phyloP scores from a whole-genome alignment of 2,329 filamentous ascomycete genomes.

The Alternaria burnsii region DNA sequence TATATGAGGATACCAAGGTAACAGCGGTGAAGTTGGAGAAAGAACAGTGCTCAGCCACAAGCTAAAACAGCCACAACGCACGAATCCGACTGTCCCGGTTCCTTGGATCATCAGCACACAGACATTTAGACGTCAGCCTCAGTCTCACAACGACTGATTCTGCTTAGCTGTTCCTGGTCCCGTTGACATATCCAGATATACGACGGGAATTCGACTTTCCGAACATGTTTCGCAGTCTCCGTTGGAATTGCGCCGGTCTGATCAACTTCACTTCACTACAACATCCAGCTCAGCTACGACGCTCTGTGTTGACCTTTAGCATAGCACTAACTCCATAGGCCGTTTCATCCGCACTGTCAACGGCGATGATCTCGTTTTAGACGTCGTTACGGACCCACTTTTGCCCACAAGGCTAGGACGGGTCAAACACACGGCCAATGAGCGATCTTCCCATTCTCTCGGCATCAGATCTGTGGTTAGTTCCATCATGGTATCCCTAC shows the following conservation, averaged over 20 bases:
- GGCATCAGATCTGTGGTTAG: slow-evolving; percentile 20
- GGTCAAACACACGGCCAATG: slow-evolving; percentile 21
- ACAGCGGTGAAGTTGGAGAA: slow-evolving; percentile 25
- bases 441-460: slow-evolving; percentile 8
- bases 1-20: neutral
- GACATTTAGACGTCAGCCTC: slow-evolving; percentile 22
- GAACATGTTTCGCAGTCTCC: slow-evolving; percentile 20
- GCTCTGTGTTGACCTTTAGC: slow-evolving; percentile 12
- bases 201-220: slow-evolving; percentile 30
- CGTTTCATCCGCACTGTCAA: neutral
- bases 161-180: slow-evolving; percentile 21
- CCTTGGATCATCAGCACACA: slow-evolving; percentile 5
- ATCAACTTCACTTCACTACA: slow-evolving; percentile 6
- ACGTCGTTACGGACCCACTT: slow-evolving; percentile 6
- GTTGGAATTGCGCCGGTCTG: slow-evolving; percentile 14
- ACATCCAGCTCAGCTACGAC: slow-evolving; percentile 23
- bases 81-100: slow-evolving; percentile 8
- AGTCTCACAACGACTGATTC: slow-evolving; percentile 13
- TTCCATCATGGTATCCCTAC: slow-evolving; percentile 6
- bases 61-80: slow-evolving; percentile 23
- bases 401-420: slow-evolving; percentile 10
- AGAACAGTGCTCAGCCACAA: slow-evolving; percentile 19
- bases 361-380: slow-evolving; percentile 6
- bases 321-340: slow-evolving; percentile 3
- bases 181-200: slow-evolving; percentile 17